Base-by-base conservation (phyloP, 2,329 filamentous ascomycete species). In the Aspergillus sp. region DNA sequence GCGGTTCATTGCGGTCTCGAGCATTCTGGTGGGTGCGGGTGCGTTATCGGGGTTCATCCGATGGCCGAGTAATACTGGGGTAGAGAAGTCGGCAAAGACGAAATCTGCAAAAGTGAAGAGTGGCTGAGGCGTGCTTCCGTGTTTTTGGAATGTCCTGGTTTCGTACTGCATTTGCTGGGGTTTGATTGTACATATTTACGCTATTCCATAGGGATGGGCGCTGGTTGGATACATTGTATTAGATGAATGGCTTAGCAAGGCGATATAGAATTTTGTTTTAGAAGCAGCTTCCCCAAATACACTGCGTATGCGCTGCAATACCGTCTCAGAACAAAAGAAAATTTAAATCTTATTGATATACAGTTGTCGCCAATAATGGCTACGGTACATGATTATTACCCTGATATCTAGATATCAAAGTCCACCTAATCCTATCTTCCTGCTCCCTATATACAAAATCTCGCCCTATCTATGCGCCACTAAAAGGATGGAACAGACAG, bases 1-100 rank as follows among this genome's bases (percentile, higher is more conserved):
- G 42, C 66, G 76, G 17, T 76, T 79, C 56, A 55, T 75, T 18
- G 45, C 73, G 13, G 74, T 78, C n/a, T 68, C 67, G 48, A 72
- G 71, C n/a, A 72, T 77, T 48, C 59, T 79, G 34, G 57, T 71
- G 5, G 58, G 68, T 15, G 70, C 72, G 6, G 67, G 67, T 11
- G 62, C 60, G 11, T 58, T 73, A 53, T 65, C 68, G 20, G 71
- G 67, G 8, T 60, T 72, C 20, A 55, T 71, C 22, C 56, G 39
- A 50, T 61, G 53, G 57, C 51, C 58, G 48, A 52, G 41, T 17
- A 49, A 34, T 42, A 51, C 18, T 39, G 42, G 24, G 17, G 32
- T 13, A 8, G 47, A 47, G 39, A 36, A 30, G 20, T 32, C 24
- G 26, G 38, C 11, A 15, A 36, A 55, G 36, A 43, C 24, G 26